Evolutionary conservation across 116 monocot genomes (phyloP).

Genomic region (Cymodocea nodosa): DNA sequence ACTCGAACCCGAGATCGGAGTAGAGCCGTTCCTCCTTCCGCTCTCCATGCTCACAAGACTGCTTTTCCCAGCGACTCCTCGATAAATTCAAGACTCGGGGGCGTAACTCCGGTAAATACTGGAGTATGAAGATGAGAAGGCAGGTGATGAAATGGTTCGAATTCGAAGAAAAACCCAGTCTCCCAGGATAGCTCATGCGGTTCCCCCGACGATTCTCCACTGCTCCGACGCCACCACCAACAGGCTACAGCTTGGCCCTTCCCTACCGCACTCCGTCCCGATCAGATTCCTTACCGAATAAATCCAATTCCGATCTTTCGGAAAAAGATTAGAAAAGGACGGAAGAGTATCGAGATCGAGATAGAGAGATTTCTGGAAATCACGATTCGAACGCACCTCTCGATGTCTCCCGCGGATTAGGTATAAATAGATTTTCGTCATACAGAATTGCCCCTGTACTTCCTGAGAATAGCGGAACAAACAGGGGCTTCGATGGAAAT

Average conservation of each 20-base stretch:
- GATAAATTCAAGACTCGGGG: slow-evolving; percentile 29
- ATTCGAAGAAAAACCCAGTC: slow-evolving; percentile 47
- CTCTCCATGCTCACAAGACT: not conserved
- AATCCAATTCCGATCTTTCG: no score
- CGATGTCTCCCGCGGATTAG: no score
- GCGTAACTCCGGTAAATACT: slow-evolving; percentile 53
- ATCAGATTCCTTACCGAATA: no score
- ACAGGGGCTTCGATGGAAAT: no score
- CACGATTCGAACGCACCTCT: no score
- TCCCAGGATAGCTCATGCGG: slow-evolving; percentile 79
- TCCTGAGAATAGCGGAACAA: no score
- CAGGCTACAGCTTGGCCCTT: not conserved
- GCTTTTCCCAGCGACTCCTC: not conserved
- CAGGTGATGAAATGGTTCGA: slow-evolving; percentile 85
- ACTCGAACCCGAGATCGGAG: not conserved
- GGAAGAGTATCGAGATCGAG: no score
- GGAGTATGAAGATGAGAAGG: slow-evolving; percentile 65
- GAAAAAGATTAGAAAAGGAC: no score
- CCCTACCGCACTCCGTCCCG: no score
- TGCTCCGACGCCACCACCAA: not conserved
- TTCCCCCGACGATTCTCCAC: slow-evolving; percentile 2
- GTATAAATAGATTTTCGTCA: no score
- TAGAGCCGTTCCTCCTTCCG: not conserved
- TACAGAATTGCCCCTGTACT: no score
- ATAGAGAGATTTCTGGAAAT: no score